phyloP scores from a whole-genome alignment of 2,329 filamentous ascomycete genomes.

The Phaeomoniella chlamydospora region DNA sequence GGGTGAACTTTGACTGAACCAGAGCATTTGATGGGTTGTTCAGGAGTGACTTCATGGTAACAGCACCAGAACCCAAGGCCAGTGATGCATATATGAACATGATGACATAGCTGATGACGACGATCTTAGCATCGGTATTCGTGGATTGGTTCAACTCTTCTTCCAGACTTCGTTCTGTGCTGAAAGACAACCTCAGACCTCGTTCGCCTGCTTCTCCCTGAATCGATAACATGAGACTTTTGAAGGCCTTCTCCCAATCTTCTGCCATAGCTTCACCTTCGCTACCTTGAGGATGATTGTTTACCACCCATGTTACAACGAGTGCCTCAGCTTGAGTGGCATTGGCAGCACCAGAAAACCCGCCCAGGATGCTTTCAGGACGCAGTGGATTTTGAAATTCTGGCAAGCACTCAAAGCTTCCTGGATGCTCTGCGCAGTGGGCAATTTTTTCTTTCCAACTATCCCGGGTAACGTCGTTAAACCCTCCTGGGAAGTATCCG shows the following conservation, averaged over 20 bases:
- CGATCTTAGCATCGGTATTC: conserved; percentile 94
- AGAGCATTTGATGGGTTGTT: conserved; percentile 71
- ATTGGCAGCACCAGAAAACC: conserved; percentile 49
- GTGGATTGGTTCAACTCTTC: conserved; percentile 95
- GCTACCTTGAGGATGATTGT: conserved; percentile 66
- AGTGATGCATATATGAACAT: conserved; percentile 98
- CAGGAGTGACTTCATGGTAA: conserved; percentile 62
- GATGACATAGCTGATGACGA: conserved; percentile 90
- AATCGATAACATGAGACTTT: conserved; percentile 57
- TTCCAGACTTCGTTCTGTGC: conserved; percentile 85
- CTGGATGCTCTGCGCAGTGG: conserved; percentile 64
- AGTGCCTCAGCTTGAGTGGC: conserved; percentile 58
- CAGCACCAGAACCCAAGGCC: conserved; percentile 74
- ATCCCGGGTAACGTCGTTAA: conserved; percentile 43
- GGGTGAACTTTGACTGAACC: conserved; percentile 90
- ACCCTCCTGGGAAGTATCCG: conserved; percentile 65
- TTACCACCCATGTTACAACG: conserved; percentile 88
- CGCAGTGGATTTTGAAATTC: conserved; percentile 81
- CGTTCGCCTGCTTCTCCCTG: conserved; percentile 65
- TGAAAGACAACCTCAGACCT: conserved; percentile 82
- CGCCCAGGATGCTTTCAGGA: conserved; percentile 73
- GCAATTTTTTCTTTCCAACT: conserved; percentile 60
- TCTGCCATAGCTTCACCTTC: conserved; percentile 57
- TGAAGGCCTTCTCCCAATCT: conserved; percentile 77
- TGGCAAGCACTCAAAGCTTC: conserved; percentile 59